Base-by-base conservation (phyloP, 2,329 filamentous ascomycete genomes). In the Hypoxylon sp. region DNA sequence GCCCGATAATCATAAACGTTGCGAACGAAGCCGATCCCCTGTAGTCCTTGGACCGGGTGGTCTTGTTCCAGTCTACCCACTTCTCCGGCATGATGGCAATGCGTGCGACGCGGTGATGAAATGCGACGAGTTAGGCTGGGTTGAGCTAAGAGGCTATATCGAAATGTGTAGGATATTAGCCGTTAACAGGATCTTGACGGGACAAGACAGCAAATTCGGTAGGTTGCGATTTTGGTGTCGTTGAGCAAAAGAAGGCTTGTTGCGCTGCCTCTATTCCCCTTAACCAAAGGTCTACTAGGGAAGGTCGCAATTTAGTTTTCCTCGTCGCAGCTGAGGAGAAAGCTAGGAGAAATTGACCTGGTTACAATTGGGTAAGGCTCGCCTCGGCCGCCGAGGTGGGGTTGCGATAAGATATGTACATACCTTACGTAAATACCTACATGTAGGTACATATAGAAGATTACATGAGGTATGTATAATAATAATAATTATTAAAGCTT, bases 1-100 rank as follows among this genome's bases (percentile, higher is more conserved):
- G 94, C 72, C 93, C 94, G 73, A 98, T 91, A 78, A 99, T 98
- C 81, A 99, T 91, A 79, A 97, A 98, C 50, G 96, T 98, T 81
- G 94, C 94, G 80, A 99, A 99, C 53, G 93, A 93, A 75, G 84
- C 83, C 52, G 88, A 85, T 63, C 88, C 87, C 72, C 83, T 83
- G 75, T 89, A 88, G 80, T 86, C 81, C 75, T 81, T 83, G 65
- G 86, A 88, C 78, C 80, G 82, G 65, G 86, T 86, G 72, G 82
- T 87, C 81, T 89, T 89, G 72, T 81, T 82, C 81, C 83, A 85
- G 75, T 87, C 85, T 71, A 88, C 77, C 78, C 78, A 81, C 70
- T 77, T 77, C 36, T 77, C 75, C 34, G 75, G 57, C 76, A 77
- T 77, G 55, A 41, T 70, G 73, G 48, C 55, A 46, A 58, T 61